phyloP scores from a whole-genome alignment of 2,329 filamentous ascomycete species.

The Curvularia spicifera region DNA sequence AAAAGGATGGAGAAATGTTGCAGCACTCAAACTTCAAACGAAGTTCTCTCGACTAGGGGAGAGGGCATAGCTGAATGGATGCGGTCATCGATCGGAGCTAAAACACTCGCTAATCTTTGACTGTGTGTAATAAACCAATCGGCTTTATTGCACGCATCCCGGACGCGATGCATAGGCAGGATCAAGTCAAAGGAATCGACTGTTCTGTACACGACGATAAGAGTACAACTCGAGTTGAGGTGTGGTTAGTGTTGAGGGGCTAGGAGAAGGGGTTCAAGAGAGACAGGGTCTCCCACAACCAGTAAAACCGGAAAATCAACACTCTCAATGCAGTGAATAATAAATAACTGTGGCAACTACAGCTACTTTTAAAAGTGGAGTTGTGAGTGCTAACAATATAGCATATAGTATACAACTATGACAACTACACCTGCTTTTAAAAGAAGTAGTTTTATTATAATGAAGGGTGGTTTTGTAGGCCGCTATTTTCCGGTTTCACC shows the following conservation, averaged over 20 bases:
- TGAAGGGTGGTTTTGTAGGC: too few species aligned
- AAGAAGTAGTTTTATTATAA: too few species aligned
- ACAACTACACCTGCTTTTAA: too few species aligned
- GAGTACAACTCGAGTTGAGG: not conserved
- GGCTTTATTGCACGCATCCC: conserved; percentile 1
- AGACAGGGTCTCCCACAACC: not conserved
- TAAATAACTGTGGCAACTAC: too few species aligned
- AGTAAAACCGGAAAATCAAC: too few species aligned
- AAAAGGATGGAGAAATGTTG: conserved; percentile 1
- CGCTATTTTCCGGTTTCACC: too few species aligned
- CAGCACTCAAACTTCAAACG: conserved; percentile 12
- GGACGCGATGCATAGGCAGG: not conserved
- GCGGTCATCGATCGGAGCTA: conserved; percentile 40
- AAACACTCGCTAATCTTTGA: conserved; percentile 14
- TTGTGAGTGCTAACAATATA: too few species aligned
- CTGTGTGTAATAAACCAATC: conserved; percentile 9
- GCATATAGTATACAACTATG: too few species aligned
- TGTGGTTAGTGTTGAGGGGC: not conserved
- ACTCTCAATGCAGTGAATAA: too few species aligned
- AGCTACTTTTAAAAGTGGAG: too few species aligned
- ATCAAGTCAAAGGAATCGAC: not conserved
- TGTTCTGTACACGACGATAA: not conserved
- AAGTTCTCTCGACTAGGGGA: not conserved
- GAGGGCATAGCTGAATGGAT: conserved; percentile 30
- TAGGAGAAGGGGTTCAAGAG: not conserved